Percentiles rank a stretch among this genome's conserved stretches.
Evolutionary conservation across 2,329 filamentous ascomycete species (phyloP).

Genomic region (Podosphaera xanthii): DNA sequence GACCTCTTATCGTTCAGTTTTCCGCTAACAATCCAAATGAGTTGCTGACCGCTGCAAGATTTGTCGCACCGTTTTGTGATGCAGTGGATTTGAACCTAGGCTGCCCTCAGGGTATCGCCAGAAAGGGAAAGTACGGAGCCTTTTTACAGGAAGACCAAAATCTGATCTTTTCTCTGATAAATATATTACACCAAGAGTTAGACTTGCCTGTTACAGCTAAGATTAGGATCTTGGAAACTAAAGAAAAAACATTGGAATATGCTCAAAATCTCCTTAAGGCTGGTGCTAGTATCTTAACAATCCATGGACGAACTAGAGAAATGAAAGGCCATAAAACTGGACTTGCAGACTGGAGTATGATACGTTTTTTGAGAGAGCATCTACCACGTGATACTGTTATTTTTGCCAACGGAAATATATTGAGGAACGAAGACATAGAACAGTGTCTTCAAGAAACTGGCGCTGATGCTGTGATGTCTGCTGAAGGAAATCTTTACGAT

Average conservation of each 20-base stretch:
- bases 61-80: constrained; percentile 72
- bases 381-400: constrained; percentile 74
- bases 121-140: constrained; percentile 73
- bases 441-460: constrained; percentile 62
- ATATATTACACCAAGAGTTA: constrained; percentile 56
- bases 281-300: constrained; percentile 78
- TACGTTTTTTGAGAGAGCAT: constrained; percentile 61
- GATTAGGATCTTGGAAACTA: constrained; percentile 71
- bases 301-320: constrained; percentile 71
- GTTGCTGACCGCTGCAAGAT: constrained; percentile 53
- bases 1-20: constrained; percentile 89
- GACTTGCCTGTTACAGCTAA: constrained; percentile 81
- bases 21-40: constrained; percentile 74
- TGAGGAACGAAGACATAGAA: constrained; percentile 58
- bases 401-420: constrained; percentile 88
- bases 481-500: constrained; percentile 84
- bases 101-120: constrained; percentile 87
- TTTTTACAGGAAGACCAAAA: constrained; percentile 88
- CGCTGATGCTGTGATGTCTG: constrained; percentile 84
- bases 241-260: constrained; percentile 70
- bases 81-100: constrained; percentile 89
- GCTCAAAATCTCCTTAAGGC: constrained; percentile 68
- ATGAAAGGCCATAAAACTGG: constrained; percentile 95
- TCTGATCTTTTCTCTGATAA: constrained; percentile 62
- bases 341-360: constrained; percentile 72